Conservation (phyloP, 1,284 basidiomycete genomes). For the Flammula alnicola region DNA sequence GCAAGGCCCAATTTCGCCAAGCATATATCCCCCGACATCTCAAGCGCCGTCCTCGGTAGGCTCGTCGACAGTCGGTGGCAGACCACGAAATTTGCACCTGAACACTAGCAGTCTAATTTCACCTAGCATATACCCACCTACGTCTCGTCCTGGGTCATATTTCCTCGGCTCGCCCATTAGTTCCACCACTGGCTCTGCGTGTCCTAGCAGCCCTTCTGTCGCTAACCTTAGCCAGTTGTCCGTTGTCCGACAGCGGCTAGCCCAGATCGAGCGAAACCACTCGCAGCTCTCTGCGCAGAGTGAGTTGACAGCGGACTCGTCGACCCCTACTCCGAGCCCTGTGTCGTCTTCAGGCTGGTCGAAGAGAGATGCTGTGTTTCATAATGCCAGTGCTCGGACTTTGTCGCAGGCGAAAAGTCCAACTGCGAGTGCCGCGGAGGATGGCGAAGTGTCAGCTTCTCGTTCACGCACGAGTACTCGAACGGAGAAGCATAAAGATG, state of each 20-base stretch:
- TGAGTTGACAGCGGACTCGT: constrained; percentile 6
- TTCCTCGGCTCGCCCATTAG: constrained; percentile 15
- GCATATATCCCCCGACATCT: constrained; percentile 25
- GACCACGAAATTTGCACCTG: neutral
- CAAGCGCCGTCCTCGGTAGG: constrained; percentile 5
- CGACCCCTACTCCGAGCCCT: constrained; percentile 12
- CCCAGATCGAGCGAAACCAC: constrained; percentile 36
- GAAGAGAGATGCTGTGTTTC: constrained; percentile 19
- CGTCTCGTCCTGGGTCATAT: constrained; percentile 13
- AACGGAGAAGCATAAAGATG: too few species aligned
- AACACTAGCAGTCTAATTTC: constrained; percentile 9
- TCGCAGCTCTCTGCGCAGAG: constrained; percentile 25
- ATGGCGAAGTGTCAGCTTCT: neutral
- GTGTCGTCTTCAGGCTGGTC: constrained; percentile 21
- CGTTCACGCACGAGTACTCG: too few species aligned
- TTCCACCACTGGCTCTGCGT: constrained; percentile 10
- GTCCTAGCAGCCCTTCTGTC: constrained; percentile 37
- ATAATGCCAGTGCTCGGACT: constrained; percentile 6
- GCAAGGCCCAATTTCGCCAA: constrained; percentile 24
- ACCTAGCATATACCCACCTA: constrained; percentile 18
- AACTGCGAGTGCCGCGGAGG: neutral
- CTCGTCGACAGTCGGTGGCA: neutral
- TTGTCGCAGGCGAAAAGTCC: neutral
- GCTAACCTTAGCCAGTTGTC: constrained; percentile 39
- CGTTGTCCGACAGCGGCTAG: constrained; percentile 41